Evolutionary conservation across 2,329 filamentous ascomycete species (phyloP).

Genomic region (Rutstroemia sp.): DNA sequence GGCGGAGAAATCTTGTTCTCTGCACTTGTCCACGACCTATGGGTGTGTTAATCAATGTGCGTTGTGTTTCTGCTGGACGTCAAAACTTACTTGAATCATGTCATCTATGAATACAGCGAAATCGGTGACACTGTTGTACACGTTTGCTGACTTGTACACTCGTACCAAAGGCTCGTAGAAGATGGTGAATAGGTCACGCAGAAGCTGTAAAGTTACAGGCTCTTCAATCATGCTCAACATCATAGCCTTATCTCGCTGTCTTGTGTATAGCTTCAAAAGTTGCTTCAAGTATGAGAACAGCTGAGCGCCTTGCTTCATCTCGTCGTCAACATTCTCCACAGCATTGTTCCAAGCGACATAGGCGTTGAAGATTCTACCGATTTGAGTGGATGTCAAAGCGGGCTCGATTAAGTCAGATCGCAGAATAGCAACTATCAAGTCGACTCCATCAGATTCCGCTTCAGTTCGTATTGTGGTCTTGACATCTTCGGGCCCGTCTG

Average conservation of each 20-base stretch:
- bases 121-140: conserved; percentile 95
- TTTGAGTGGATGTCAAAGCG: conserved; percentile 64
- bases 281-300: conserved; percentile 95
- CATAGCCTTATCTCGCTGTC: conserved; percentile 93
- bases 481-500: conserved; percentile 63
- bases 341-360: conserved; percentile 95
- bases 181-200: conserved; percentile 94
- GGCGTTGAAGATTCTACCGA: conserved; percentile 82
- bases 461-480: conserved; percentile 71
- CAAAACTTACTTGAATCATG: conserved; percentile 63
- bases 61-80: background rate
- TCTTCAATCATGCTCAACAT: conserved; percentile 95
- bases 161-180: conserved; percentile 97
- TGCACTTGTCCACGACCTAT: conserved; percentile 56
- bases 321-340: conserved; percentile 82
- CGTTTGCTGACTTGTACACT: conserved; percentile 97
- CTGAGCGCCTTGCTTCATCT: conserved; percentile 82
- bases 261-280: conserved; percentile 81
- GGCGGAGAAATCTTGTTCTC: conserved; percentile 74
- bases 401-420: conserved; percentile 71
- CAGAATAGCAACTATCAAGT: conserved; percentile 79
- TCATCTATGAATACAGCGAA: conserved; percentile 92
- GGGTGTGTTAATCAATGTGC: conserved; percentile 13
- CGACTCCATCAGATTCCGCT: conserved; percentile 64
- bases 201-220: conserved; percentile 91